A percentile compares a stretch with the other conserved stretches of the same genome.
Conservation (phyloP, 163 green algal genomes). For the Chloroidium sp. region DNA sequence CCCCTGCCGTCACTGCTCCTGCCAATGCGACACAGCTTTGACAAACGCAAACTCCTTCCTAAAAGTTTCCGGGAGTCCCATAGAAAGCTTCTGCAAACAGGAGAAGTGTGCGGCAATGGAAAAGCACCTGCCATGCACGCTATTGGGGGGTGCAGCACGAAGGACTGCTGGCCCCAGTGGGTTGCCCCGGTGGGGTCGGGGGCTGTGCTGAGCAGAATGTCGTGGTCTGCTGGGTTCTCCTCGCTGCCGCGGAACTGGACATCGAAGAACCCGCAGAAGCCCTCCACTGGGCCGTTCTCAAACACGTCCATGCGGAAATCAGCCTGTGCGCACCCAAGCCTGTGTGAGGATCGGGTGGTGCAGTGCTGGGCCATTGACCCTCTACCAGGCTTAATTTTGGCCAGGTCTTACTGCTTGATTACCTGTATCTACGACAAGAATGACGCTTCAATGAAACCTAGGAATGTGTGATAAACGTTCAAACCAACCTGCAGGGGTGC, state of each 20-base stretch:
- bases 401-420: too few species aligned
- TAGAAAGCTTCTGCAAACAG: neutral
- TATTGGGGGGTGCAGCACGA: constrained; percentile 68
- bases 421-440: too few species aligned
- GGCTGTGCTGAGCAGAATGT: constrained; percentile 71
- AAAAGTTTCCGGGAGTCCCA: neutral
- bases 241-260: constrained; percentile 46
- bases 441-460: too few species aligned
- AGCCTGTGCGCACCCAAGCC: constrained; percentile 6
- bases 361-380: too few species aligned
- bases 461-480: too few species aligned
- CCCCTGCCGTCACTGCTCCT: too few species aligned
- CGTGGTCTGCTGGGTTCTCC: constrained; percentile 49
- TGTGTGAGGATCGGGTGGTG: too few species aligned
- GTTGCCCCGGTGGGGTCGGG: constrained; percentile 78
- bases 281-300: constrained; percentile 60
- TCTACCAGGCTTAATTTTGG: too few species aligned
- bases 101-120: constrained; percentile 12
- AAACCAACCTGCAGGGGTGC: constrained; percentile 38
- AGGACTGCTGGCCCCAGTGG: constrained; percentile 94
- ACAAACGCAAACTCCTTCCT: too few species aligned
- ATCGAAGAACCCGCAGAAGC: constrained; percentile 84
- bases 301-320: constrained; percentile 56
- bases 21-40: too few species aligned
- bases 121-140: constrained; percentile 44